Evolutionary conservation across 148 eudicot species (phyloP).

Genomic region (Drosera capensis): DNA sequence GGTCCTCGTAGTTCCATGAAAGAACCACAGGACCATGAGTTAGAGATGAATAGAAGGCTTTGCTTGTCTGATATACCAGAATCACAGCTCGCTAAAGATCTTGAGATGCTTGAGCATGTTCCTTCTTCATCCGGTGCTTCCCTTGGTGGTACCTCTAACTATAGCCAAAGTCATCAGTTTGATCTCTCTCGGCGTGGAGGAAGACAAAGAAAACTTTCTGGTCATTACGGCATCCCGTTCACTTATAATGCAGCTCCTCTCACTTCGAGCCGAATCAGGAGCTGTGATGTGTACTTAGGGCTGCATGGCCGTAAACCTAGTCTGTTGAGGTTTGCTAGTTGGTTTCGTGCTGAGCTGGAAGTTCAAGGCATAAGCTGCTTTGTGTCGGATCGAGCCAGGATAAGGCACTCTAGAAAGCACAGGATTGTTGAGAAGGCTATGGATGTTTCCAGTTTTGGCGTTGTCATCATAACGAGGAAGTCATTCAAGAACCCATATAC

Average conservation of each 20-base stretch:
- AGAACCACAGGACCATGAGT: constrained; percentile 13
- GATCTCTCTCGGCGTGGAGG: constrained; percentile 38
- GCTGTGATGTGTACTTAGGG: constrained; percentile 86
- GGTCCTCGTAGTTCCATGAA: constrained; percentile 2
- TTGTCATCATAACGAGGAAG: constrained; percentile 46
- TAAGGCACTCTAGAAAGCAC: constrained; percentile 48
- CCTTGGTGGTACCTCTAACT: constrained; percentile 29
- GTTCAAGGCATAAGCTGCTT: constrained; percentile 90
- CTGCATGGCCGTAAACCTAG: constrained; percentile 73
- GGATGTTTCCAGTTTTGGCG: constrained; percentile 64
- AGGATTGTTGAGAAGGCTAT: constrained; percentile 46
- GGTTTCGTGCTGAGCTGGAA: constrained; percentile 94
- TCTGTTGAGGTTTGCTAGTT: constrained; percentile 59
- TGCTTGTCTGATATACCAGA: constrained; percentile 21
- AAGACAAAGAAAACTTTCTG: constrained; percentile 34
- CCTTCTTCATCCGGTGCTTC: constrained; percentile 51
- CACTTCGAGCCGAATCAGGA: constrained; percentile 47
- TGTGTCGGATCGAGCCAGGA: constrained; percentile 70
- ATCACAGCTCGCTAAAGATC: constrained; percentile 36
- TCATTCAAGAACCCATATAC: constrained; percentile 85
- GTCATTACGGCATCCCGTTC: constrained; percentile 29
- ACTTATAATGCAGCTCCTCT: constrained; percentile 41
- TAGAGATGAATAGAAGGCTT: constrained; percentile 18
- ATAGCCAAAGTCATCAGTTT: constrained; percentile 24
- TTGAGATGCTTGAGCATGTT: constrained; percentile 31